Evolutionary conservation across 306 rosid species (phyloP).

Genomic region (Quercus glauca): DNA sequence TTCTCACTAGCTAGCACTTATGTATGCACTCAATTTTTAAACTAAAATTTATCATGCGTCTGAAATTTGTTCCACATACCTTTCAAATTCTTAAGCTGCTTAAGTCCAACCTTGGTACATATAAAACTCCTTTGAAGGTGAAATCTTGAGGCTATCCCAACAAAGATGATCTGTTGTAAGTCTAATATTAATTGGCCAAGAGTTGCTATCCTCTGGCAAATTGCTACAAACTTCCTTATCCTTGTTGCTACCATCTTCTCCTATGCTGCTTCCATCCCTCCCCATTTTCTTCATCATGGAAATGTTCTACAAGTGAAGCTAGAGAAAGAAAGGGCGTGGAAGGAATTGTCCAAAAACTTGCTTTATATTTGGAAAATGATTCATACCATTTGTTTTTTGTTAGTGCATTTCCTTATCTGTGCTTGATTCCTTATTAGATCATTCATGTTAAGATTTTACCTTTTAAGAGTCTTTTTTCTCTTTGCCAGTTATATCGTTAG

Average conservation of each 20-base stretch:
- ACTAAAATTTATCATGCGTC: not conserved
- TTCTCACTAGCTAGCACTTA: too few species aligned
- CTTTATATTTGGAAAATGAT: not conserved
- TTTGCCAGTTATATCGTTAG: conserved; percentile 9
- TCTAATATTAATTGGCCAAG: conserved; percentile 49
- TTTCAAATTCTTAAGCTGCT: conserved; percentile 18
- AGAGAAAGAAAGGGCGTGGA: not conserved
- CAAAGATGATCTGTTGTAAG: conserved; percentile 31
- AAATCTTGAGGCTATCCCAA: conserved; percentile 50
- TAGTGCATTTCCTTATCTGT: not conserved
- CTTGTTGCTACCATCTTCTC: conserved; percentile 11
- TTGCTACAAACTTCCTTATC: conserved; percentile 2
- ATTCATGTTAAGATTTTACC: conserved; percentile 31
- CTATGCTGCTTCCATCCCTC: conserved; percentile 1
- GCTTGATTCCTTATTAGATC: conserved; percentile 21
- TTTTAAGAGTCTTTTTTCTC: conserved; percentile 10
- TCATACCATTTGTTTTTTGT: not conserved
- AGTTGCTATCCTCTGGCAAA: not conserved
- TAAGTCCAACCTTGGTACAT: conserved; percentile 28
- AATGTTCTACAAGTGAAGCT: not conserved
- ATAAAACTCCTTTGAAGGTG: conserved; percentile 28
- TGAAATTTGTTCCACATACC: not conserved
- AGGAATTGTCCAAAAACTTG: not conserved
- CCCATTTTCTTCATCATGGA: conserved; percentile 6
- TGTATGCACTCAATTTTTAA: not conserved